phyloP scores from a whole-genome alignment of 768 basidiomycete genomes.

The Xanthoconium stramineum region DNA sequence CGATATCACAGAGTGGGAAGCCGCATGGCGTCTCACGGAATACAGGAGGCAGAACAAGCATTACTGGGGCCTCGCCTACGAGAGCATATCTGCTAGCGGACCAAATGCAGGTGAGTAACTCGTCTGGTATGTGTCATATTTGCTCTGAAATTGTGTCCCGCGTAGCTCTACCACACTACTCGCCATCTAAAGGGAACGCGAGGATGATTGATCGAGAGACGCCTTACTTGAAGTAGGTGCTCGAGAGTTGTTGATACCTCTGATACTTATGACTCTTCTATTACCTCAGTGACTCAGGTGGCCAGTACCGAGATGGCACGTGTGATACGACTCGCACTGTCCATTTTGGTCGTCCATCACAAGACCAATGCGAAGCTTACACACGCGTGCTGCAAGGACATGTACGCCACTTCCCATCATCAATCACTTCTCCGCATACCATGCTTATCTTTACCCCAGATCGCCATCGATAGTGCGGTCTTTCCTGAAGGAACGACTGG shows the following conservation, averaged over 20 bases:
- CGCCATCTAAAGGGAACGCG: slow-evolving; percentile 67
- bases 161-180: slow-evolving; percentile 87
- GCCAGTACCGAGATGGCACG: slow-evolving; percentile 87
- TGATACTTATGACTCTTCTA: slow-evolving; percentile 11
- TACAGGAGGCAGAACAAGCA: slow-evolving; percentile 67
- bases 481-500: slow-evolving; percentile 93
- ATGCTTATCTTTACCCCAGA: slow-evolving; percentile 43
- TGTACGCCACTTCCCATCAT: slow-evolving; percentile 48
- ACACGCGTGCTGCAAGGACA: slow-evolving; percentile 96
- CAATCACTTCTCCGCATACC: slow-evolving; percentile 9
- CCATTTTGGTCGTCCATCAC: slow-evolving; percentile 84
- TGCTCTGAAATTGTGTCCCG: background rate
- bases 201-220: slow-evolving; percentile 69
- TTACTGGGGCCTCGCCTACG: slow-evolving; percentile 84
- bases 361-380: slow-evolving; percentile 86
- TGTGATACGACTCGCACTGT: slow-evolving; percentile 80
- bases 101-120: slow-evolving; percentile 67
- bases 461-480: slow-evolving; percentile 84
- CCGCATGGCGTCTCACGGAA: slow-evolving; percentile 78
- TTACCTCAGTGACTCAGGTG: slow-evolving; percentile 79
- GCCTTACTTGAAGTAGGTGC: slow-evolving; percentile 84
- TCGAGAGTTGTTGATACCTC: slow-evolving; percentile 8
- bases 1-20: slow-evolving; percentile 90
- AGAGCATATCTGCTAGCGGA: slow-evolving; percentile 86
- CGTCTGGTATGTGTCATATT: background rate